These are phyloP conservation scores for Colletotrichum graminicola DNA, from an alignment of 2,329 filamentous ascomycete genomes.

Conservation along the genomic window DNA sequence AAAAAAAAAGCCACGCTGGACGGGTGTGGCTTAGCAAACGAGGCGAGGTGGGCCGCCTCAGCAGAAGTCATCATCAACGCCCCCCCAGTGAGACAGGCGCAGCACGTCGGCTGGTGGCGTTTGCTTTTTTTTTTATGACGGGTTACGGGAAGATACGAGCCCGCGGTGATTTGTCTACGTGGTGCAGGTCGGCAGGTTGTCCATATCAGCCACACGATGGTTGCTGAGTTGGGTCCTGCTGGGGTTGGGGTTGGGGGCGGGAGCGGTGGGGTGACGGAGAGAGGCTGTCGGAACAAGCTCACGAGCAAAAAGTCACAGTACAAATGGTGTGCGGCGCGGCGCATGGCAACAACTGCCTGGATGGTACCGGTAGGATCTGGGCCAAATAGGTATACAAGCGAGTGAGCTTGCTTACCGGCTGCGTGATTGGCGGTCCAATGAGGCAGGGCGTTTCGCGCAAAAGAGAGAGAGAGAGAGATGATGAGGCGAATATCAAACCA, in stretches of 20 bases:
- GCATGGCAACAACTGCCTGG: conserved; percentile 1
- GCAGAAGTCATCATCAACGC: too few relatives aligned
- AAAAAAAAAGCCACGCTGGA: background rate
- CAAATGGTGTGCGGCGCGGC: background rate
- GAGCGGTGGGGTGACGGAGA: background rate
- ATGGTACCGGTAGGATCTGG: background rate
- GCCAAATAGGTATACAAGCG: too few relatives aligned
- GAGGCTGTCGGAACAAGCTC: background rate
- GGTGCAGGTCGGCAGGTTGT: background rate
- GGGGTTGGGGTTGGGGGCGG: too few relatives aligned
- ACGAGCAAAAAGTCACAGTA: too few relatives aligned
- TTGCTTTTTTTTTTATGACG: background rate
- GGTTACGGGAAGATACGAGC: background rate
- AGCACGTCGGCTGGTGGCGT: conserved; percentile 1
- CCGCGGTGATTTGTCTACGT: background rate
- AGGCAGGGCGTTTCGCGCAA: background rate
- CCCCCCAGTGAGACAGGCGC: background rate
- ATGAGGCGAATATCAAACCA: background rate
- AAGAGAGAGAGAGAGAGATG: background rate
- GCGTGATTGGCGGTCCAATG: background rate
- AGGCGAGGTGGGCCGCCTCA: too few relatives aligned
- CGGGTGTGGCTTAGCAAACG: conserved; percentile 14
- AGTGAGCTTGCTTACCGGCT: too few relatives aligned
- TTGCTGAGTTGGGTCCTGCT: background rate
- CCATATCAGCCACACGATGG: background rate